These are phyloP conservation scores for Yamadazyma dendronema DNA, from an alignment of 1,139 yeast genomes.

Conservation along the genomic window DNA sequence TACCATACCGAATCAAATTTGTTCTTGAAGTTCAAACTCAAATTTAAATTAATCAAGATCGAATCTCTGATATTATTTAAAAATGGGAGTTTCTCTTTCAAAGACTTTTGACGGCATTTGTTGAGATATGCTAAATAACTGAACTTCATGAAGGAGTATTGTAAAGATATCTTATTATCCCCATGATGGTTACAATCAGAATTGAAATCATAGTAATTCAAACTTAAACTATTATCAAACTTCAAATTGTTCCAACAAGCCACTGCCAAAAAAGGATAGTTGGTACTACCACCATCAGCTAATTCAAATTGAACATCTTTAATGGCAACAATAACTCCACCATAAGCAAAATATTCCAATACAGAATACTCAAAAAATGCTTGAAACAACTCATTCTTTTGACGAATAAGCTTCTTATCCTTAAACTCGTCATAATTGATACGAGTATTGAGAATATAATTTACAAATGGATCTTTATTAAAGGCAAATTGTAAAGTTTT, in stretches of 20 bases:
- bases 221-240: constrained; percentile 23
- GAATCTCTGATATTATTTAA: constrained; percentile 32
- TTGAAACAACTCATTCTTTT: constrained; percentile 33
- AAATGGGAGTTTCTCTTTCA: constrained; percentile 34
- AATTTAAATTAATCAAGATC: constrained; percentile 16
- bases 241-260: constrained; percentile 39
- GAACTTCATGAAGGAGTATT: constrained; percentile 26
- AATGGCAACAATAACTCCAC: constrained; percentile 33
- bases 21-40: constrained; percentile 14
- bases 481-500: constrained; percentile 38
- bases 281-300: constrained; percentile 11
- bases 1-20: constrained; percentile 33
- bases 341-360: constrained; percentile 33
- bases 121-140: constrained; percentile 33
- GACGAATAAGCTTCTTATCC: constrained; percentile 18
- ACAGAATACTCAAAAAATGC: constrained; percentile 38
- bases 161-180: constrained; percentile 27
- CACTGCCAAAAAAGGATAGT: constrained; percentile 31
- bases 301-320: constrained; percentile 34
- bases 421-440: constrained; percentile 18
- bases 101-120: constrained; percentile 34
- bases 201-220: constrained; percentile 19
- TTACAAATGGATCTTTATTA: constrained; percentile 42
- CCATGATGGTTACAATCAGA: constrained; percentile 20
- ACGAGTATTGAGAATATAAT: constrained; percentile 37